phyloP scores from a whole-genome alignment of 179 eudicot genomes.

The Nepenthes alata region DNA sequence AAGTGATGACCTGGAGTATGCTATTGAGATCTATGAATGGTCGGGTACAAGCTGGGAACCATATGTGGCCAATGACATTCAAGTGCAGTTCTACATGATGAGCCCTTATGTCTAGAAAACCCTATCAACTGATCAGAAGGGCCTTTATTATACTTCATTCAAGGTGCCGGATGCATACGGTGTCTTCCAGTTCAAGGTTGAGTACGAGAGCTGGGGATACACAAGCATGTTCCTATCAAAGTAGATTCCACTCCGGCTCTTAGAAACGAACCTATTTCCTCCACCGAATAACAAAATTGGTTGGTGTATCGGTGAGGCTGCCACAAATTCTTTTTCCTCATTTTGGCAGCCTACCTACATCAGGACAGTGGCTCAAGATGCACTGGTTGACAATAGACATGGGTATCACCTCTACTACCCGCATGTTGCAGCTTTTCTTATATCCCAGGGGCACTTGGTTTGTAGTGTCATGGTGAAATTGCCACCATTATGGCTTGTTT shows the following conservation, averaged over 20 bases:
- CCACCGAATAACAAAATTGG: neutral
- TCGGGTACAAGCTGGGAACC: slow-evolving; percentile 89
- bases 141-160: slow-evolving; percentile 57
- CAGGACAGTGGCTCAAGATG: too few species aligned
- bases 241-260: slow-evolving; percentile 34
- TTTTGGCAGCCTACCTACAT: too few species aligned
- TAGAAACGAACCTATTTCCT: too few species aligned
- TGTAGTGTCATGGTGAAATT: too few species aligned
- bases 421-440: too few species aligned
- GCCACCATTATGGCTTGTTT: too few species aligned
- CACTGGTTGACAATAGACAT: too few species aligned
- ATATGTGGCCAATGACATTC: slow-evolving; percentile 74
- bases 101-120: slow-evolving; percentile 91
- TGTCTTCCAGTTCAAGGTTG: slow-evolving; percentile 91
- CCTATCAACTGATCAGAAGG: slow-evolving; percentile 72
- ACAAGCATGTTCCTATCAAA: slow-evolving; percentile 80
- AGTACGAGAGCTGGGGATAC: slow-evolving; percentile 87
- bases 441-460: too few species aligned
- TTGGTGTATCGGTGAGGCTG: too few species aligned
- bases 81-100: slow-evolving; percentile 97
- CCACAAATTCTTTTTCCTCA: too few species aligned
- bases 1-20: slow-evolving; percentile 84
- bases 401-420: too few species aligned
- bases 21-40: slow-evolving; percentile 93
- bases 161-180: slow-evolving; percentile 97